Conservation (phyloP, 192 early-diverging fungal genomes). For the Glomus cerebriforme region DNA sequence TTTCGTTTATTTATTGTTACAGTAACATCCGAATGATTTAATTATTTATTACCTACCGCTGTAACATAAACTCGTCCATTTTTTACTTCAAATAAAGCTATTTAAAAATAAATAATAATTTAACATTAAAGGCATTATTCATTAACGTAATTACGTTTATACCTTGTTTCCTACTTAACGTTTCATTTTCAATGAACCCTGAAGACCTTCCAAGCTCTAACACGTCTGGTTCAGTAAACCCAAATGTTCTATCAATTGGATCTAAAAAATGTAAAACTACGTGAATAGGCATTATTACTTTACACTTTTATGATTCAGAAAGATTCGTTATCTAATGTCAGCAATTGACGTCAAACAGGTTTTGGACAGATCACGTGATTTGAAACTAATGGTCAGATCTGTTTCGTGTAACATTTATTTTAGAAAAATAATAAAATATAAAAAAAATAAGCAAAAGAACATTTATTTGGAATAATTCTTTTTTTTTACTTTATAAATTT, state of each 20-base stretch:
- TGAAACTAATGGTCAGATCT: too few species aligned
- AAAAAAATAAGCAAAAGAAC: too few species aligned
- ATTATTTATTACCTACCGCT: neutral
- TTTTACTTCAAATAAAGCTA: slow-evolving; percentile 1
- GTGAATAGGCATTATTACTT: neutral
- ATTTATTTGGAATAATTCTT: too few species aligned
- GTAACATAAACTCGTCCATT: slow-evolving; percentile 22
- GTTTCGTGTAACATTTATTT: too few species aligned
- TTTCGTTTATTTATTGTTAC: neutral
- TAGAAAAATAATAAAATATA: too few species aligned
- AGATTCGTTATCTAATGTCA: too few species aligned
- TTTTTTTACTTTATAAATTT: too few species aligned
- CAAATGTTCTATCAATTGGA: slow-evolving; percentile 12
- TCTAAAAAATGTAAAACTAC: slow-evolving; percentile 1
- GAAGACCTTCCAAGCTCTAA: neutral
- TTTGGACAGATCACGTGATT: too few species aligned
- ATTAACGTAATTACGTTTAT: neutral
- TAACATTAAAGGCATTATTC: neutral
- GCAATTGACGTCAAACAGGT: too few species aligned
- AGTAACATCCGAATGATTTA: neutral
- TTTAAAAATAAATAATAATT: neutral
- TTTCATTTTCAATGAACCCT: neutral
- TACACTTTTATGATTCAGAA: too few species aligned
- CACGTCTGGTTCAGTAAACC: neutral
- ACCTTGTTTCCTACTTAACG: slow-evolving; percentile 14